A percentile compares a stretch with the other conserved stretches of the same genome.
Evolutionary conservation across 108 stramenopile species (phyloP).

Genomic region (Cyclotella sp.): DNA sequence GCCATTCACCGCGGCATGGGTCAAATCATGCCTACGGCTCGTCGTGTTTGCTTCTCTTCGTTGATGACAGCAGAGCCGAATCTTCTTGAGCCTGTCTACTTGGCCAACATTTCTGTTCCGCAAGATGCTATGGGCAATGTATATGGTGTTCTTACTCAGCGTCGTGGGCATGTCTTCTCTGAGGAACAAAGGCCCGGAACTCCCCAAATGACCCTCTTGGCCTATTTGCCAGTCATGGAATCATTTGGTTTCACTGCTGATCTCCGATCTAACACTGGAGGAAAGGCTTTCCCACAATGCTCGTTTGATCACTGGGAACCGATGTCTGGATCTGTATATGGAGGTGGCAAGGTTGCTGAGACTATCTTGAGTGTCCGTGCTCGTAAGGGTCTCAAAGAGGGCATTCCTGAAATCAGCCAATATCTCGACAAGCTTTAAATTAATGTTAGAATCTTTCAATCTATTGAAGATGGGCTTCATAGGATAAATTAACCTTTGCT

Average conservation of each 20-base stretch:
- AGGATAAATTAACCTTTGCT: no score
- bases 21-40: slow-evolving; percentile 99
- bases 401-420: slow-evolving; percentile 94
- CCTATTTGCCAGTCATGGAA: slow-evolving; percentile 99
- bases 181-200: slow-evolving; percentile 99
- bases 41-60: slow-evolving; percentile 98
- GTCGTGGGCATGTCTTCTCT: slow-evolving; percentile 99
- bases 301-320: slow-evolving; percentile 99
- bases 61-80: slow-evolving; percentile 93
- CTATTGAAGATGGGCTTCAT: no score
- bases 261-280: slow-evolving; percentile 98
- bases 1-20: slow-evolving; percentile 99
- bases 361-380: slow-evolving; percentile 89
- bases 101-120: slow-evolving; percentile 98
- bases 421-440: slow-evolving; percentile 99
- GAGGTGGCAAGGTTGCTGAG: slow-evolving; percentile 91
- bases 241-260: slow-evolving; percentile 99
- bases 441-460: background rate
- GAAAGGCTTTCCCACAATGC: slow-evolving; percentile 99
- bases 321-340: slow-evolving; percentile 93
- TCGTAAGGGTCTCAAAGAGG: slow-evolving; percentile 97
- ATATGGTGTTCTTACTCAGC: slow-evolving; percentile 98
- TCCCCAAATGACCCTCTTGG: slow-evolving; percentile 97
- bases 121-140: slow-evolving; percentile 99
- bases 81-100: slow-evolving; percentile 98